Conservation (phyloP, 108 stramenopile species). For the Nannochloropsis oceanica region DNA sequence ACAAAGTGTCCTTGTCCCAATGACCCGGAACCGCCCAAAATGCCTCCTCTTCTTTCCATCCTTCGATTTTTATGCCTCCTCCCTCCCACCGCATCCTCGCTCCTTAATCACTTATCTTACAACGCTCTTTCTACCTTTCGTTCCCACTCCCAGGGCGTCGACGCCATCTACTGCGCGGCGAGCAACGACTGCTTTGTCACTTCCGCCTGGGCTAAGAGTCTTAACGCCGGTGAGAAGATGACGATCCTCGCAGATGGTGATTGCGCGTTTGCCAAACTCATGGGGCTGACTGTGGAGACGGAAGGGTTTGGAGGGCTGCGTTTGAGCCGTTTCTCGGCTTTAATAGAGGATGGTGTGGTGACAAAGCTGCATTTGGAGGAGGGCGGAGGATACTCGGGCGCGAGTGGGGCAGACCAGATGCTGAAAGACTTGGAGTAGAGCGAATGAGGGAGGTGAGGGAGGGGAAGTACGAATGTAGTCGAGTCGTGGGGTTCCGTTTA, state of each 20-base stretch:
- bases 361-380: neutral
- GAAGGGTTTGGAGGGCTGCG: neutral
- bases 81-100: neutral
- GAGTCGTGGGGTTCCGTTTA: neutral
- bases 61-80: neutral
- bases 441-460: neutral
- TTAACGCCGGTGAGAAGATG: neutral
- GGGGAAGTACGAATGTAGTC: neutral
- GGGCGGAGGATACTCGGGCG: neutral
- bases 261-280: neutral
- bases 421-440: neutral
- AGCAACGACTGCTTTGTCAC: neutral
- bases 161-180: neutral
- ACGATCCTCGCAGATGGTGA: neutral
- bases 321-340: neutral
- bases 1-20: too few relatives aligned
- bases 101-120: too few relatives aligned
- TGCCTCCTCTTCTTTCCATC: neutral
- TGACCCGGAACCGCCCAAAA: too few relatives aligned
- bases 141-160: neutral
- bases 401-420: neutral
- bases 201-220: neutral
- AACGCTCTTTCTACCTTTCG: too few relatives aligned
- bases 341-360: neutral
- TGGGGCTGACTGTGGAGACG: neutral